Conservation (phyloP, 2,329 filamentous ascomycete species). For the Hirsutella rhossiliensis region DNA sequence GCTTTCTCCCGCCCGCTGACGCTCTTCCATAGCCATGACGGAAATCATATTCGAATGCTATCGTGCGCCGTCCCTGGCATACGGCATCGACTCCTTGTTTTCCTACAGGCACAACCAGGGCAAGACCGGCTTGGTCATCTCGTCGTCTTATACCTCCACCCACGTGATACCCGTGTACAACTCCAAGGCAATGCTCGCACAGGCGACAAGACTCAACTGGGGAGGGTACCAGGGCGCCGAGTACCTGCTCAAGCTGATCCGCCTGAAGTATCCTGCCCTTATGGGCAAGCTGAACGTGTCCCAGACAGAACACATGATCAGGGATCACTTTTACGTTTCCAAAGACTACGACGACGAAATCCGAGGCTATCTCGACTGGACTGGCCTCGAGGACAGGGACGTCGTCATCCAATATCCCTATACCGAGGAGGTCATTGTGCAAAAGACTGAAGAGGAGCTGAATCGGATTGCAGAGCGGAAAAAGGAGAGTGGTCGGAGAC, state of each 20-base stretch:
- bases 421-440: conserved; percentile 77
- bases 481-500: conserved; percentile 79
- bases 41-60: conserved; percentile 98
- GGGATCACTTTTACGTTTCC: conserved; percentile 83
- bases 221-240: conserved; percentile 83
- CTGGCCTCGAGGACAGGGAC: conserved; percentile 79
- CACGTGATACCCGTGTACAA: conserved; percentile 91
- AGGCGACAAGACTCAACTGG: conserved; percentile 88
- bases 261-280: conserved; percentile 84
- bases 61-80: conserved; percentile 75
- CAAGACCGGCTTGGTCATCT: conserved; percentile 75
- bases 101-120: conserved; percentile 90
- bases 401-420: conserved; percentile 86
- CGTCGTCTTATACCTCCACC: conserved; percentile 85
- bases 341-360: conserved; percentile 74
- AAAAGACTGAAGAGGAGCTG: conserved; percentile 92
- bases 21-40: conserved; percentile 61
- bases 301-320: conserved; percentile 79
- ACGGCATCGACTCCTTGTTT: conserved; percentile 93
- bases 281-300: conserved; percentile 74
- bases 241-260: conserved; percentile 80
- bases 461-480: conserved; percentile 84
- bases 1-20: conserved; percentile 7
- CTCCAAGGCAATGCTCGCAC: conserved; percentile 69
- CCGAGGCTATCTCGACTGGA: conserved; percentile 73